Percentiles rank a stretch among this genome's conserved stretches.
These are phyloP conservation scores for Paraphoma sp. DNA, from an alignment of 2,329 filamentous ascomycete genomes.

Conservation along the genomic window DNA sequence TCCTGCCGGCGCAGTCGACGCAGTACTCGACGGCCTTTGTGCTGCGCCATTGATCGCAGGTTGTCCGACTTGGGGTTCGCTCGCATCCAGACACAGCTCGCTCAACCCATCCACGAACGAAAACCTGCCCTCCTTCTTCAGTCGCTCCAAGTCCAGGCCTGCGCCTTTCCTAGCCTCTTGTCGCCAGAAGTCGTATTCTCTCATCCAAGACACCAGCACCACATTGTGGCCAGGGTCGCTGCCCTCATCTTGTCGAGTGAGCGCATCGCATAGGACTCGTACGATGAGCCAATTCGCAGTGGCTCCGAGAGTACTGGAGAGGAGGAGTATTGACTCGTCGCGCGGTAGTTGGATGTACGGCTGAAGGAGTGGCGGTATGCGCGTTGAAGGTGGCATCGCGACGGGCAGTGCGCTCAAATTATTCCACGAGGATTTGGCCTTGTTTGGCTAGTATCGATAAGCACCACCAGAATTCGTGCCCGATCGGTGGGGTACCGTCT, in stretches of 20 bases:
- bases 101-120: slow-evolving; percentile 78
- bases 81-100: slow-evolving; percentile 56
- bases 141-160: slow-evolving; percentile 73
- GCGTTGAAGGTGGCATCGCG: slow-evolving; percentile 51
- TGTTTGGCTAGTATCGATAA: slow-evolving; percentile 2
- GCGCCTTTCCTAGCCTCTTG: slow-evolving; percentile 71
- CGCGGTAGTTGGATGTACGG: slow-evolving; percentile 67
- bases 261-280: slow-evolving; percentile 57
- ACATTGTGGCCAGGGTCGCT: slow-evolving; percentile 52
- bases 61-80: background rate
- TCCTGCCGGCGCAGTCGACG: background rate
- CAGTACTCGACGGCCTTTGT: background rate
- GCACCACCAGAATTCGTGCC: background rate
- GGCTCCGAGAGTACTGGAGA: slow-evolving; percentile 68
- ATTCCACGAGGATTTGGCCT: slow-evolving; percentile 5
- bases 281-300: slow-evolving; percentile 63
- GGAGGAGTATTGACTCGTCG: slow-evolving; percentile 66
- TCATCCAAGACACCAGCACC: slow-evolving; percentile 82
- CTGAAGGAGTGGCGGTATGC: slow-evolving; percentile 69
- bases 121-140: slow-evolving; percentile 66
- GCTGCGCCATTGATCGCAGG: background rate
- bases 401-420: slow-evolving; percentile 6
- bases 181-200: slow-evolving; percentile 80
- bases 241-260: slow-evolving; percentile 43
- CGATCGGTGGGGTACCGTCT: too few relatives aligned